A percentile compares a stretch with the other conserved stretches of the same genome.
phyloP scores from a whole-genome alignment of 768 basidiomycete genomes.

The Mycena galericulata region DNA sequence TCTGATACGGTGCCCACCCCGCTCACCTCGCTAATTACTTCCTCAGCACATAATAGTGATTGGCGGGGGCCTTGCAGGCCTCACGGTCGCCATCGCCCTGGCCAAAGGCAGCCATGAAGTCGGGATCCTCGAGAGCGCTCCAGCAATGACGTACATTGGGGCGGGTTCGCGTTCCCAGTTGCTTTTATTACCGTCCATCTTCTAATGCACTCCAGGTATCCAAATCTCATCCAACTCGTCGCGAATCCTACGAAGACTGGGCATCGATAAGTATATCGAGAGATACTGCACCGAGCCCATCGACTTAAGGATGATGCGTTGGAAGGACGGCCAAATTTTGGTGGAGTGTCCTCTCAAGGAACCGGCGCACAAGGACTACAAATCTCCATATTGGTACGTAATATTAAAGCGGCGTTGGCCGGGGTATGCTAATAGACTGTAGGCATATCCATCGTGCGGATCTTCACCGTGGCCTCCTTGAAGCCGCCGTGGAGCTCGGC shows the following conservation, averaged over 20 bases:
- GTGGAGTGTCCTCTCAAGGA: conserved; percentile 32
- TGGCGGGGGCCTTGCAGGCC: conserved; percentile 20
- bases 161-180: neutral
- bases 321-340: conserved; percentile 30
- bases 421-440: neutral
- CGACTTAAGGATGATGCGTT: conserved; percentile 34
- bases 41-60: conserved; percentile 24
- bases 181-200: neutral
- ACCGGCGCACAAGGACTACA: conserved; percentile 27
- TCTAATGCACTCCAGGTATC: conserved; percentile 18
- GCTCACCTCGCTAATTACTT: too few species aligned
- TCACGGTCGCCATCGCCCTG: conserved; percentile 23
- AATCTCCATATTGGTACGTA: conserved; percentile 32
- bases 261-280: conserved; percentile 34
- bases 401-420: neutral
- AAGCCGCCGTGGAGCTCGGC: conserved; percentile 26
- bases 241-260: conserved; percentile 28
- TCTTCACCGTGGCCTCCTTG: conserved; percentile 31
- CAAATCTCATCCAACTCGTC: conserved; percentile 34
- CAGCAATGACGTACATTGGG: conserved; percentile 22
- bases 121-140: conserved; percentile 24
- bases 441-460: conserved; percentile 36
- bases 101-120: conserved; percentile 18
- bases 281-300: conserved; percentile 34
- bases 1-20: too few species aligned